Evolutionary conservation across 176 grass and related monocot genomes (phyloP).

Genomic region (Aegilops sharonensis): DNA sequence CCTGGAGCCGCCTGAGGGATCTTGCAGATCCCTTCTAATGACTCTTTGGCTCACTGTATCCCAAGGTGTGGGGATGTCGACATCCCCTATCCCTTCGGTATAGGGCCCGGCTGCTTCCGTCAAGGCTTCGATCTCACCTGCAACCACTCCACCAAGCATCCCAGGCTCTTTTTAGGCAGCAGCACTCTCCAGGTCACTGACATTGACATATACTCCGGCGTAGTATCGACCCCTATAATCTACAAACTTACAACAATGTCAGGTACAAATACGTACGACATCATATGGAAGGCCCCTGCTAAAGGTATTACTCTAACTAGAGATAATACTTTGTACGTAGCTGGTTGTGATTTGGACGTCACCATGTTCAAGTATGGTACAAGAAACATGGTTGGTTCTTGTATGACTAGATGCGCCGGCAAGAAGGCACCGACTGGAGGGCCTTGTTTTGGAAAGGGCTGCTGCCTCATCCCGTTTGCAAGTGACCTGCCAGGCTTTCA

Average conservation of each 20-base stretch:
- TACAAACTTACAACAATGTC: not conserved
- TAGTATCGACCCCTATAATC: not conserved
- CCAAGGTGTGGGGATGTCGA: too few relatives aligned
- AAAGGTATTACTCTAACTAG: accelerated
- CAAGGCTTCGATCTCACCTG: too few relatives aligned
- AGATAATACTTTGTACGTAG: not conserved
- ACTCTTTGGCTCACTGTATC: too few relatives aligned
- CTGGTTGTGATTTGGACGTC: not conserved
- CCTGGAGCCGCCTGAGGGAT: too few relatives aligned
- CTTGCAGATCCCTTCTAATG: too few relatives aligned
- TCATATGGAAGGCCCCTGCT: not conserved
- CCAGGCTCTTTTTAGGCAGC: too few relatives aligned
- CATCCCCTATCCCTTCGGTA: too few relatives aligned
- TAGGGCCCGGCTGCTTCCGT: too few relatives aligned
- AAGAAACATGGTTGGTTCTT: too few relatives aligned
- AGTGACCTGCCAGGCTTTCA: not conserved
- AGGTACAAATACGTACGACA: not conserved
- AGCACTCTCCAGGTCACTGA: not conserved
- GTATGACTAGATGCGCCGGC: not conserved
- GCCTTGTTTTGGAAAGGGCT: not conserved
- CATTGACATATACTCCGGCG: accelerated
- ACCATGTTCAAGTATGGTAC: not conserved
- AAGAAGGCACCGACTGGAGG: not conserved
- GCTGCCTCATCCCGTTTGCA: not conserved
- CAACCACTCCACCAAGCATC: too few relatives aligned